A percentile compares a stretch with the other conserved stretches of the same genome.
These are phyloP conservation scores for Amylostereum areolatum DNA, from an alignment of 1,284 basidiomycete species.

Conservation along the genomic window DNA sequence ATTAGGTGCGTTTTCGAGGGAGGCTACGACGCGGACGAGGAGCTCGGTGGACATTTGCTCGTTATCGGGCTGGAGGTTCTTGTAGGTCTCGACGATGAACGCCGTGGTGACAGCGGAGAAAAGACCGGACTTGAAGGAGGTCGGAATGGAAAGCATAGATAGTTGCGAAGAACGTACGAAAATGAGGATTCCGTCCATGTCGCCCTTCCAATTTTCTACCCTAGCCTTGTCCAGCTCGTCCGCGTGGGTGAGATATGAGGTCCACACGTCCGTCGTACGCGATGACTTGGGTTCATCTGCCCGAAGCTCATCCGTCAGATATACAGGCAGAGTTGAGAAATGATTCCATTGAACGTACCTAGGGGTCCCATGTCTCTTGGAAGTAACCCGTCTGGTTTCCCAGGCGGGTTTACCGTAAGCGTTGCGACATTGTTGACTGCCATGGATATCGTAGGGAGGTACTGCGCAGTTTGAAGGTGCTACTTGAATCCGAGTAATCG, in stretches of 20 bases:
- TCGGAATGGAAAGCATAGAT: background rate
- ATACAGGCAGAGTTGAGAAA: too few species aligned
- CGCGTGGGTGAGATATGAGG: conserved; percentile 9
- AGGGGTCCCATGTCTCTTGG: too few species aligned
- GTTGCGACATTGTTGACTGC: too few species aligned
- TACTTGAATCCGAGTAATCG: too few species aligned
- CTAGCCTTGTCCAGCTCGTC: conserved; percentile 11
- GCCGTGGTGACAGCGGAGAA: conserved; percentile 17
- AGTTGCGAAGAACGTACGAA: conserved; percentile 9
- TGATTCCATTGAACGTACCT: too few species aligned
- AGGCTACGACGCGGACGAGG: background rate
- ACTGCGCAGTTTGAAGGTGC: too few species aligned
- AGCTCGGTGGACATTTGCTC: background rate
- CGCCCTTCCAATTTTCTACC: conserved; percentile 12
- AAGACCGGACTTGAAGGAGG: conserved; percentile 16
- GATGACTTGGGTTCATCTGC: too few species aligned
- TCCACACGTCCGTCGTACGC: conserved; percentile 11
- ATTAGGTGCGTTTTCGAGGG: background rate
- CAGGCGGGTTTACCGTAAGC: too few species aligned
- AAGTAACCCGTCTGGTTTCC: too few species aligned
- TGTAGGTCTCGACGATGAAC: conserved; percentile 15
- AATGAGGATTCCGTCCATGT: conserved; percentile 13
- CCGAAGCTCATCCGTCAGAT: too few species aligned
- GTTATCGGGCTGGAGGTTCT: conserved; percentile 2
- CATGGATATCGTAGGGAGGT: too few species aligned